Percentiles rank a stretch among this genome's conserved stretches.
Conservation (phyloP, 768 basidiomycete species). For the Rossbeevera mucosa region DNA sequence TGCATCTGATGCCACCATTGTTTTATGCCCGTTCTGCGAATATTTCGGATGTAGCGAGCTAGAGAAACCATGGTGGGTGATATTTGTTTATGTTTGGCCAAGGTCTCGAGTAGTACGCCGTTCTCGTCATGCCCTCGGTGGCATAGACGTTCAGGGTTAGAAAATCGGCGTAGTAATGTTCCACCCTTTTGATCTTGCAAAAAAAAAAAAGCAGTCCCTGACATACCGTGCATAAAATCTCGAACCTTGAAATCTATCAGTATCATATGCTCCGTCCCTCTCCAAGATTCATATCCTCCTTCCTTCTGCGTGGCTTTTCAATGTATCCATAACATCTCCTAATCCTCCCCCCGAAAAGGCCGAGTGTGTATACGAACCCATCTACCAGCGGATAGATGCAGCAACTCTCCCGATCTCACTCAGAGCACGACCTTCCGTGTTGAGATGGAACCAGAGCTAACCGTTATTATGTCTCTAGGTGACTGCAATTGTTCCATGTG, state of each 20-base stretch:
- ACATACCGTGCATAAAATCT: too few species aligned
- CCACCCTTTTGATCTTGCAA: too few species aligned
- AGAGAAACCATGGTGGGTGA: constrained; percentile 59
- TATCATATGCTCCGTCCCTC: not conserved
- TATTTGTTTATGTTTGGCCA: constrained; percentile 26
- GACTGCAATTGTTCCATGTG: not conserved
- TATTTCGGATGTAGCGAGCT: constrained; percentile 67
- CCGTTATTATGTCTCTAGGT: not conserved
- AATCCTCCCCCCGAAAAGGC: not conserved
- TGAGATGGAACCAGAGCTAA: not conserved
- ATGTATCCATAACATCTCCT: not conserved
- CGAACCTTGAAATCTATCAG: not conserved
- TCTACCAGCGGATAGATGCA: not conserved
- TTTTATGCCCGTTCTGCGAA: constrained; percentile 68
- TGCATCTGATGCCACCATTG: constrained; percentile 92
- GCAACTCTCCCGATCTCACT: not conserved
- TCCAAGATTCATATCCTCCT: not conserved
- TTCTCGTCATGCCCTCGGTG: too few species aligned
- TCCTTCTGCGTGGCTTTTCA: not conserved
- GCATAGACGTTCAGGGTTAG: too few species aligned
- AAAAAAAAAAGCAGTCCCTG: too few species aligned
- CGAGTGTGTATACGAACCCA: not conserved
- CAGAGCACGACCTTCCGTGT: not conserved
- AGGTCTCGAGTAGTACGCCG: too few species aligned
- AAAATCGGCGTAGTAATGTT: too few species aligned